Conservation (phyloP, 441 rosid species). For the Croton setiger region DNA sequence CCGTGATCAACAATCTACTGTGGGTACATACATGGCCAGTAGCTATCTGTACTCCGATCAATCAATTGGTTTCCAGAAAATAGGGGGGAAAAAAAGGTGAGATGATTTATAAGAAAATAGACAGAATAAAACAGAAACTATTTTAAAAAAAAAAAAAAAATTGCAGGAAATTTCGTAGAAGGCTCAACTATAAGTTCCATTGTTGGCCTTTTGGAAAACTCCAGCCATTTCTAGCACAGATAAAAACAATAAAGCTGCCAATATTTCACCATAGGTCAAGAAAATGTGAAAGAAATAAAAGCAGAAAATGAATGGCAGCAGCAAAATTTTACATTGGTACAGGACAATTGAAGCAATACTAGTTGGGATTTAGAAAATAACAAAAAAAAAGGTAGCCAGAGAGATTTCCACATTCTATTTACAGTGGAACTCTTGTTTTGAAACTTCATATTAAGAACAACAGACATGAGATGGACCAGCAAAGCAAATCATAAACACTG, state of each 20-base stretch:
- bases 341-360: conserved; percentile 25
- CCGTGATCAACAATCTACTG: too few relatives aligned
- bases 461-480: neutral
- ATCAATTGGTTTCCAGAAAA: too few relatives aligned
- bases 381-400: too few relatives aligned
- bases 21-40: too few relatives aligned
- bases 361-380: conserved; percentile 5
- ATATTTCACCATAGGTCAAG: neutral
- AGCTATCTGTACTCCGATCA: too few relatives aligned
- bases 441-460: conserved; percentile 13
- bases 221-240: neutral
- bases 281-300: neutral
- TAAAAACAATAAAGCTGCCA: neutral
- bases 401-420: conserved; percentile 27
- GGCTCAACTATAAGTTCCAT: neutral
- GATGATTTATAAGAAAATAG: too few relatives aligned
- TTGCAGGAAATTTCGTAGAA: neutral
- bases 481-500: neutral
- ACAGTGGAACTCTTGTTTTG: conserved; percentile 30
- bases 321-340: conserved; percentile 14
- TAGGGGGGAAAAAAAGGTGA: too few relatives aligned
- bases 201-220: neutral
- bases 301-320: too few relatives aligned
- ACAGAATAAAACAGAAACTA: too few relatives aligned
- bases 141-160: too few relatives aligned